Base-by-base conservation (phyloP, 2,329 filamentous ascomycete genomes). In the Bipolaris sorokiniana region DNA sequence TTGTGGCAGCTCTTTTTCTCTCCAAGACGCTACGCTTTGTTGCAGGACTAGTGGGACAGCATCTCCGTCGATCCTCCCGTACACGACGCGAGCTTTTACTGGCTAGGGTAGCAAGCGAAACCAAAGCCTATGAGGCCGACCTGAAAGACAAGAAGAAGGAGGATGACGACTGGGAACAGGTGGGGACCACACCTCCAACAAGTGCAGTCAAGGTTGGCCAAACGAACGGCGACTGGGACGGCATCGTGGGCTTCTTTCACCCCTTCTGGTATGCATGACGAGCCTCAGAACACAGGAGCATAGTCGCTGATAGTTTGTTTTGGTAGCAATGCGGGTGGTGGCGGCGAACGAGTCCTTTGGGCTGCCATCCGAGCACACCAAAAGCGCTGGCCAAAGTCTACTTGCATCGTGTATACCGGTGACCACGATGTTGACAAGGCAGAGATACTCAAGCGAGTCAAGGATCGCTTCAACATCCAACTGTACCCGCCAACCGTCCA, bases 301-400 rank as follows among this genome's bases (percentile, higher is more conserved):
- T 6, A 15, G 11, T 31, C 37, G 40, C 69, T 76, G 38, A 75
- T 56, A 54, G 31, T 26, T n/a, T 18, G 11, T 11, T n/a, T 23
- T 34, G 36, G 34, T 59, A 95, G 91, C 78, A 98, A 99, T 80
- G 95, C 95, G 48, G 95, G 95, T 53, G 95, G 95, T 26, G 95
- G 95, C 59, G 95, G 95, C 61, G 95, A 99, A 79, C 85, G 95
- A 75, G 95, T 99, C 41, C 86, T 99, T 23, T 99, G 96, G 92
- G 94, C 93, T 54, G 95, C 95, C 10, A 91, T 99, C 59, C 87
- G 91, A 58, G 92, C 94, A 38, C 97, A 92, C 2, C 95, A 98
- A 78, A 85, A 88, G 68, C 86, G 89, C 64, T 97, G 91, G 88
- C 95, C 94, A 2, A 89, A 89, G 58, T 92, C 92, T 40, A 90